Percentiles rank a stretch among this genome's conserved stretches.
These are phyloP conservation scores for Antitrichia curtipendula DNA, from an alignment of 225 moss, liverwort and hornwort genomes.

Conservation along the genomic window DNA sequence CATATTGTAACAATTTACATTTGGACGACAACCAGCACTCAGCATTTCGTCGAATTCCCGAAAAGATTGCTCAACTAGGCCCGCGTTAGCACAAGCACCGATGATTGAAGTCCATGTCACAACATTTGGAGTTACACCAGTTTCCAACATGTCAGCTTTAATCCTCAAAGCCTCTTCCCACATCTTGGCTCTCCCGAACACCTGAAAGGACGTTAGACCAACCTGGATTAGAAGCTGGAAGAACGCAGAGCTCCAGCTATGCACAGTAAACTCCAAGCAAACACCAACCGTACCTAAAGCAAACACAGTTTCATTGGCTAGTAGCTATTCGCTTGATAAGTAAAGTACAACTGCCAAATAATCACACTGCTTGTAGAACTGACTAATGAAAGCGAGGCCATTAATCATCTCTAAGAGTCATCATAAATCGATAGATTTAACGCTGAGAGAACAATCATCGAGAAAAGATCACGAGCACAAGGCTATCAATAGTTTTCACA, in stretches of 20 bases:
- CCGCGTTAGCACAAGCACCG: slow-evolving; percentile 74
- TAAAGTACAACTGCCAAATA: not conserved
- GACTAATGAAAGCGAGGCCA: not conserved
- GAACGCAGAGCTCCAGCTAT: not conserved
- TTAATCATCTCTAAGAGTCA: not conserved
- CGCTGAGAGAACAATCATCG: not conserved
- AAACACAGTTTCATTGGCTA: not conserved
- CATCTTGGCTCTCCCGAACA: slow-evolving; percentile 77
- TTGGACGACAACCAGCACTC: slow-evolving; percentile 66
- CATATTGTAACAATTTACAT: slow-evolving; percentile 82
- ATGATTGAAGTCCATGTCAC: slow-evolving; percentile 95
- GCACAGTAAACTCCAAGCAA: not conserved
- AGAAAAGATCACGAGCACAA: not conserved
- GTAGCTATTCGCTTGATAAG: not conserved
- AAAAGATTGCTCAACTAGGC: slow-evolving; percentile 82
- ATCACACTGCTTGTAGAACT: not conserved
- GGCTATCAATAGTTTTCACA: not conserved
- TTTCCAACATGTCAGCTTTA: slow-evolving; percentile 63
- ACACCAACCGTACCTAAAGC: not conserved
- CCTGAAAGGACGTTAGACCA: slow-evolving; percentile 31
- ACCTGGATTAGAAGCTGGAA: not conserved
- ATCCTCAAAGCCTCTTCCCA: slow-evolving; percentile 75
- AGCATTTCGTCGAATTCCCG: slow-evolving; percentile 77
- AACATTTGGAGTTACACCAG: slow-evolving; percentile 66
- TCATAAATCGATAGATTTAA: not conserved